These are phyloP conservation scores for Yarrowia alimentaria DNA, from an alignment of 805 yeast species.

Conservation along the genomic window DNA sequence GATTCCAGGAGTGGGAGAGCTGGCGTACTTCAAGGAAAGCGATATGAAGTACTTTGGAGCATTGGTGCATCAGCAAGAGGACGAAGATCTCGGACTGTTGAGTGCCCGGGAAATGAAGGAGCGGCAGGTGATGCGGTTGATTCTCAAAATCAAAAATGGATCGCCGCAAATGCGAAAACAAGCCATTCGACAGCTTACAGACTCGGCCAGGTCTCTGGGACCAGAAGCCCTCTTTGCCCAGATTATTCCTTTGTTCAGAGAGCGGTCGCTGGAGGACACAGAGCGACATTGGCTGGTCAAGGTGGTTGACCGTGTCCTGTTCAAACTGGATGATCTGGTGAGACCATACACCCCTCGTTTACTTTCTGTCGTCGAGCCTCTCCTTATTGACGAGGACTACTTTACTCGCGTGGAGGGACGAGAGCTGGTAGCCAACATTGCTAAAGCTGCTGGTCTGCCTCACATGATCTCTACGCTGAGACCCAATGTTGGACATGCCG, in stretches of 20 bases:
- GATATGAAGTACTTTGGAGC: constrained; percentile 72
- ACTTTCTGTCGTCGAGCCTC: constrained; percentile 70
- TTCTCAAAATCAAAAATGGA: constrained; percentile 78
- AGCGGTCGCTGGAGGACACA: constrained; percentile 68
- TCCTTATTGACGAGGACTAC: constrained; percentile 74
- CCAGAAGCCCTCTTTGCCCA: constrained; percentile 66
- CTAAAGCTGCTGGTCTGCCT: constrained; percentile 80
- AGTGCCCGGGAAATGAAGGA: constrained; percentile 58
- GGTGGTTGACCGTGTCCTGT: constrained; percentile 65
- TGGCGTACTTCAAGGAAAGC: constrained; percentile 65
- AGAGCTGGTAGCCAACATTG: constrained; percentile 68
- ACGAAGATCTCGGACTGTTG: constrained; percentile 40
- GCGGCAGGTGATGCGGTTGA: constrained; percentile 56
- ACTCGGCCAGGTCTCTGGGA: constrained; percentile 63
- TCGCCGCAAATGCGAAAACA: constrained; percentile 62
- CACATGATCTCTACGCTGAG: constrained; percentile 75
- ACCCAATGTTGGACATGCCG: constrained; percentile 78
- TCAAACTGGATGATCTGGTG: constrained; percentile 60
- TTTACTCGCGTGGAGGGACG: constrained; percentile 74
- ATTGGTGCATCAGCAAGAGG: constrained; percentile 43
- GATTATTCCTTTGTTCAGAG: constrained; percentile 73
- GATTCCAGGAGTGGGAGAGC: constrained; percentile 62
- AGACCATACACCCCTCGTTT: constrained; percentile 74
- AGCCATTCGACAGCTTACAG: constrained; percentile 65
- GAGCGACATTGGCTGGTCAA: constrained; percentile 83